Evolutionary conservation across 495 filamentous ascomycete species (phyloP).

Genomic region (Parachaetomium inaequale): DNA sequence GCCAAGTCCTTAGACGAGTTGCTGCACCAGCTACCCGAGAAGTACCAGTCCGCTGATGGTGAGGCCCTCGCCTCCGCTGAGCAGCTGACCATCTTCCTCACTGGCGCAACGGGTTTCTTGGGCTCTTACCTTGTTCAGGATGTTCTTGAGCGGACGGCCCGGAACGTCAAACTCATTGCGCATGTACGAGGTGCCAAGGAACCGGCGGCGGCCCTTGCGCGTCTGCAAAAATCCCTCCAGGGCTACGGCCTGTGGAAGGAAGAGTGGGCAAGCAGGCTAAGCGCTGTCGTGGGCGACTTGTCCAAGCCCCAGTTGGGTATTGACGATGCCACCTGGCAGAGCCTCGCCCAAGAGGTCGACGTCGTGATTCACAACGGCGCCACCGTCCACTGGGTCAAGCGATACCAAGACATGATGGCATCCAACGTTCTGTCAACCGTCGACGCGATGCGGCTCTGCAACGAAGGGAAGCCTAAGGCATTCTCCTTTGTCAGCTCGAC

Average conservation of each 20-base stretch:
- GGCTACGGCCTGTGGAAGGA: slow-evolving; percentile 81
- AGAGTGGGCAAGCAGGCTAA: slow-evolving; percentile 60
- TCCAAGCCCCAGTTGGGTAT: slow-evolving; percentile 69
- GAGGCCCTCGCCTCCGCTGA: slow-evolving; percentile 28
- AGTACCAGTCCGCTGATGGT: slow-evolving; percentile 39
- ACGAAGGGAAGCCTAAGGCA: slow-evolving; percentile 70
- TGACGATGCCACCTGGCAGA: slow-evolving; percentile 57
- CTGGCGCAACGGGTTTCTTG: slow-evolving; percentile 88
- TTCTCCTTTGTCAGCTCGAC: slow-evolving; percentile 87
- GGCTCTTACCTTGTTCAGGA: slow-evolving; percentile 79
- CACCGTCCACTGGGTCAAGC: slow-evolving; percentile 78
- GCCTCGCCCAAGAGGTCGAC: slow-evolving; percentile 62
- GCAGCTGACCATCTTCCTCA: slow-evolving; percentile 69
- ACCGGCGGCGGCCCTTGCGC: slow-evolving; percentile 43
- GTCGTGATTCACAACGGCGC: slow-evolving; percentile 91
- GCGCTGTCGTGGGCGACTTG: slow-evolving; percentile 69
- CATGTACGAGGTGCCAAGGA: slow-evolving; percentile 67
- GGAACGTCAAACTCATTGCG: slow-evolving; percentile 64
- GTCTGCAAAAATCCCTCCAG: slow-evolving; percentile 52
- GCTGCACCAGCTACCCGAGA: slow-evolving; percentile 32
- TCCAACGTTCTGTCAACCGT: slow-evolving; percentile 82
- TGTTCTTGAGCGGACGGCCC: slow-evolving; percentile 57
- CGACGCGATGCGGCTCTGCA: slow-evolving; percentile 72
- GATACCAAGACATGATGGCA: slow-evolving; percentile 69
- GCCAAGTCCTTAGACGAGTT: slow-evolving; percentile 54